Evolutionary conservation across 2,329 filamentous ascomycete species (phyloP), one percentile per base, ranked within the genome.

Genomic region (Talaromyces sp.): DNA sequence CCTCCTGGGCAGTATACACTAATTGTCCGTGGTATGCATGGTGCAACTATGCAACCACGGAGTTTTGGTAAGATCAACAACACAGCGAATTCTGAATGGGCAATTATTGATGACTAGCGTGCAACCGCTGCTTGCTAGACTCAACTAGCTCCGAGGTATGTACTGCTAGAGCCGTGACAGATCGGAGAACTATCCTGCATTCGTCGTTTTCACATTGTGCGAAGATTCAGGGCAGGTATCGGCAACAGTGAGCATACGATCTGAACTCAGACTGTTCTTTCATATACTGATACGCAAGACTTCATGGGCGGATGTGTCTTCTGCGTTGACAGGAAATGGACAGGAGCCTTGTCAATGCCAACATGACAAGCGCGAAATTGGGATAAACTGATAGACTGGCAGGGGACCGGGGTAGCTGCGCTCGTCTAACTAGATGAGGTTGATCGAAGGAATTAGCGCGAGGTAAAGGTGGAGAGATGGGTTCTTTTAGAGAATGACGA

Each of bases 1-100:
- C 54, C 43, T 56, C 54, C 33, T 43, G 25, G 54, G 22, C 43
- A 56, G 17, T 28, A 56, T 40, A 33, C 43, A 40, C 43, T 41
- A 50, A 28, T 19, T 28, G 25, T 52, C 48, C 48, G 48, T 33
- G 19, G 35, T 15, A 56, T 50, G 43, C 43, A 33, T 19, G 37
- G 17, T 50, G 43, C 43, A 56, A 48, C 33, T 37, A 6, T 48
- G n/a, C 19, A 36, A 36, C 35, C 39, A 46, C 33, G 33, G 43
- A 48, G 41, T n/a, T 50, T 56, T 50, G 41, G 43, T 50, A 41
- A 22, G 54, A 56, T 56, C 54, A 41, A 41, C 54, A 39, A n/a
- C 22, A 48, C 33, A n/a, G 17, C 21, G 33, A 48, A 19, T 43
- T 39, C 43, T 56, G 41, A 56, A 36, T 48, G 54, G 54, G 54